Conservation (phyloP, 1,139 yeast genomes). For the Sugiyamaella xylanicola region DNA sequence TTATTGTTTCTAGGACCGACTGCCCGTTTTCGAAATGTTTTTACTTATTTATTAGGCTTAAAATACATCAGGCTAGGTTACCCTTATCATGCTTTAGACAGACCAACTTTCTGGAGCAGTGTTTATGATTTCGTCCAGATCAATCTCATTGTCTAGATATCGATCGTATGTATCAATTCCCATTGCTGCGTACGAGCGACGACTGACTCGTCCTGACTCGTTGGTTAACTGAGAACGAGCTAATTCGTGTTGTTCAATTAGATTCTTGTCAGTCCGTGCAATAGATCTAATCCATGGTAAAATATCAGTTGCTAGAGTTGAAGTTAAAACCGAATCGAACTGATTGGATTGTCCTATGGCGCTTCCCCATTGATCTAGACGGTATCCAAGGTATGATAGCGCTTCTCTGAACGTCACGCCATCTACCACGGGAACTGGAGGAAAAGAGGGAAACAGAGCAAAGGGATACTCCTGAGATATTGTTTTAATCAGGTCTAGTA, state of each 20-base stretch:
- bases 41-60: too few species aligned
- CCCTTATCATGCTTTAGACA: too few species aligned
- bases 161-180: constrained; percentile 33
- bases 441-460: neutral
- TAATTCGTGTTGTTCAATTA: neutral
- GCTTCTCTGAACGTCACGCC: constrained; percentile 28
- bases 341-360: constrained; percentile 19
- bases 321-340: constrained; percentile 27
- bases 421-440: constrained; percentile 18
- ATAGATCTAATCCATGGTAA: constrained; percentile 38
- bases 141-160: constrained; percentile 29
- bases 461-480: neutral
- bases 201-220: constrained; percentile 25
- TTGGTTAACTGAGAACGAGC: constrained; percentile 4
- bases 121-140: constrained; percentile 27
- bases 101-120: constrained; percentile 22
- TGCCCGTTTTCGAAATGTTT: too few species aligned
- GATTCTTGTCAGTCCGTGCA: constrained; percentile 33
- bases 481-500: neutral
- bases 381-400: constrained; percentile 26
- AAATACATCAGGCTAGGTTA: too few species aligned
- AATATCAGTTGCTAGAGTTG: constrained; percentile 31
- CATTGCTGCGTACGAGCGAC: constrained; percentile 33
- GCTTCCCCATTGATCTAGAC: constrained; percentile 20
- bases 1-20: too few species aligned